Base-by-base conservation (phyloP, 306 rosid genomes). In the Astragalus membranaceus region DNA sequence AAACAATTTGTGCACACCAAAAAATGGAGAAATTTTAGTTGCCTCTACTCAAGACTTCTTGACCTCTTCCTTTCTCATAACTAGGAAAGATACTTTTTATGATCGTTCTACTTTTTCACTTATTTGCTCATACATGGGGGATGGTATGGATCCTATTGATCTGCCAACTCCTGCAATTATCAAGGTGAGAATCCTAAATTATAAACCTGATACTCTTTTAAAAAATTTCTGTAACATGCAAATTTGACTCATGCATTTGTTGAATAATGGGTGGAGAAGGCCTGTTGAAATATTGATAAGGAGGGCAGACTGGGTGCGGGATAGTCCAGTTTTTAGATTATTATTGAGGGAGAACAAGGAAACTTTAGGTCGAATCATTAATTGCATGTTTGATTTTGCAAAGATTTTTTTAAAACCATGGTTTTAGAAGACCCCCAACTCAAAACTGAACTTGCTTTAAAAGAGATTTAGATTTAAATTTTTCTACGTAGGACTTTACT, bases 11-110 rank as follows among this genome's bases (percentile, higher is more conserved):
- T 93, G 98, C 85, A 93, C 98, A 10, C 98, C 98, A 5, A 93
- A 93, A 82, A 93, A 93, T 80, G 98, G 98, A 55, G 98, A 93
- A 79, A 90, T 93, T 74, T 73, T 93, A 76, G 97, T 93, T 82
- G 98, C 98, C 77, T 93, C 98, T 15, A 93, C 97, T 17, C 98
- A 93, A 84, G 98, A 93, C 83, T 93, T 93, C 75, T 80, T 93
- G 65, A 93, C 98, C 13, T 88, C 98, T 58, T 93, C 98, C n/a
- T 93, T 85, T 72, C 91, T 93, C 76, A 85, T 93, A 64, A 88
- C 98, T 53, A 82, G 97, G 76, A 90, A 93, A 82, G 98, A 93
- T 79, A 90, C 89, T 6, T 93, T 93, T 83, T 93, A 93, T 78
- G 98, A 93, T 76, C 98, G 98, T 70, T 86, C 98, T 44, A 69